A percentile compares a stretch with the other conserved stretches of the same genome.
phyloP scores from a whole-genome alignment of 345 rosid genomes.

The Ricinus communis region DNA sequence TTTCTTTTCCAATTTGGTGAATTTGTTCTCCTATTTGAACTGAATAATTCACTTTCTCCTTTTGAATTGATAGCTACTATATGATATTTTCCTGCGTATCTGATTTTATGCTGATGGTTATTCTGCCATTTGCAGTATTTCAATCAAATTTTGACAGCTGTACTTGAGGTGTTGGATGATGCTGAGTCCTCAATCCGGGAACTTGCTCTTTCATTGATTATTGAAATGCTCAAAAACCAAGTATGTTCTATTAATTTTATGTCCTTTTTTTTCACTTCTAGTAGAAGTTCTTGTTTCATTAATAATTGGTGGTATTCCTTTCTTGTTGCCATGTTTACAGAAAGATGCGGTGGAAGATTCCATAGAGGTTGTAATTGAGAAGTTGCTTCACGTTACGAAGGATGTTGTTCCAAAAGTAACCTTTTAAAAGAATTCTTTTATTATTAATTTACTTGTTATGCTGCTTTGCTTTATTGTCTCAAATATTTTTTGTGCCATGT shows the following conservation, averaged over 20 bases:
- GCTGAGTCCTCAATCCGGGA: constrained; percentile 69
- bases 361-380: constrained; percentile 84
- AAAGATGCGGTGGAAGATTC: constrained; percentile 90
- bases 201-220: constrained; percentile 67
- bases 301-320: not conserved
- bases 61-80: not conserved
- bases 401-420: constrained; percentile 74
- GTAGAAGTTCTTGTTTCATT: not conserved
- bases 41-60: not conserved
- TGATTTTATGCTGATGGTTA: not conserved
- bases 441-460: constrained; percentile 3
- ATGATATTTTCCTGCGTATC: not conserved
- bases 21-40: not conserved
- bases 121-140: constrained; percentile 64
- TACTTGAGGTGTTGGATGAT: constrained; percentile 89
- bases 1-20: constrained; percentile 5
- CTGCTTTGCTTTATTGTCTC: constrained; percentile 18
- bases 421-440: not conserved
- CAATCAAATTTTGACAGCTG: constrained; percentile 93
- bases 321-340: constrained; percentile 43
- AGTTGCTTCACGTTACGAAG: constrained; percentile 80
- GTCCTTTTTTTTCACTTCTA: not conserved
- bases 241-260: constrained; percentile 33
- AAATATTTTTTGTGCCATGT: constrained; percentile 12
- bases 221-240: constrained; percentile 89